Conservation (phyloP, 2,329 filamentous ascomycete genomes). For the Penicillium sp. region DNA sequence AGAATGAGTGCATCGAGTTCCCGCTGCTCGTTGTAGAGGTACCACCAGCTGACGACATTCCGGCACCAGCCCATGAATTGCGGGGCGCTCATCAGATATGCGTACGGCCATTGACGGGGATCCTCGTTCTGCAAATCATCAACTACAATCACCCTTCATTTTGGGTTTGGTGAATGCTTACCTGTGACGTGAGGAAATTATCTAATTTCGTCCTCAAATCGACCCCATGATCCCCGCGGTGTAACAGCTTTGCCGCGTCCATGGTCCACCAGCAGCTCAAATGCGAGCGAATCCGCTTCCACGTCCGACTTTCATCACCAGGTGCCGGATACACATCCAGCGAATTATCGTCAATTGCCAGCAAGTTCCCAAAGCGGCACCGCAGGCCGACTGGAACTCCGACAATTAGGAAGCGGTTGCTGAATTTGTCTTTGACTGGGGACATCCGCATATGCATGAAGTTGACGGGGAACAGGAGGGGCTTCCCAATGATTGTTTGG, state of each 20-base stretch:
- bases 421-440: conserved; percentile 16
- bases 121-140: conserved; percentile 10
- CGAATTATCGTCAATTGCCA: conserved; percentile 11
- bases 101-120: conserved; percentile 20
- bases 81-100: conserved; percentile 19
- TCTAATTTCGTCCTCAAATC: conserved; percentile 15
- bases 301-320: background rate
- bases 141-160: background rate
- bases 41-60: conserved; percentile 24
- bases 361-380: conserved; percentile 11
- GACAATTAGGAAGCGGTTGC: conserved; percentile 11
- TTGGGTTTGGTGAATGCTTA: background rate
- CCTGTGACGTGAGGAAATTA: conserved; percentile 9
- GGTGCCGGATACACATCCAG: background rate
- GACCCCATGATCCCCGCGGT: conserved; percentile 8
- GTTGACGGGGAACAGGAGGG: conserved; percentile 13
- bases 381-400: conserved; percentile 17
- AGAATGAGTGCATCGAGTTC: conserved; percentile 23
- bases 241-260: conserved; percentile 9
- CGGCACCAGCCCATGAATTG: conserved; percentile 19
- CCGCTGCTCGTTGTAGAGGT: conserved; percentile 16
- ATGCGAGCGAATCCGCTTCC: conserved; percentile 1
- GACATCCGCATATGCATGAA: conserved; percentile 17
- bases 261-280: conserved; percentile 17
- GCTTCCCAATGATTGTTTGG: conserved; percentile 14